A percentile compares a stretch with the other conserved stretches of the same genome.
Conservation (phyloP, 371 early-diverging fungal genomes). For the Mortierella sp. region DNA sequence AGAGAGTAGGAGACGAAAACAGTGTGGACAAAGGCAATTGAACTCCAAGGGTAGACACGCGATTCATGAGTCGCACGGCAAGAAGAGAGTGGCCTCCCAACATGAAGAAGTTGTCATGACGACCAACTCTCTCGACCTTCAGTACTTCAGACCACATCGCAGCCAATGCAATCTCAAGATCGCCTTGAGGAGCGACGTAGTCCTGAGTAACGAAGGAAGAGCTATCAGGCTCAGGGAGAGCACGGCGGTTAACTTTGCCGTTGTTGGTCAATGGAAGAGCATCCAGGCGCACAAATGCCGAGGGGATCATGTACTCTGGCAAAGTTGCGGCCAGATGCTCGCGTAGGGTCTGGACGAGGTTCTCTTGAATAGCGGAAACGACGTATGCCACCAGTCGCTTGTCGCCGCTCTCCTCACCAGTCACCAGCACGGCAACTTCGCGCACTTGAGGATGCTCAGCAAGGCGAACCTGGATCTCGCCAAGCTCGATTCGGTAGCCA, state of each 20-base stretch:
- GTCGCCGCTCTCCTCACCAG: neutral
- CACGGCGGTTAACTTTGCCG: conserved; percentile 8
- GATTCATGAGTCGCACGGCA: conserved; percentile 8
- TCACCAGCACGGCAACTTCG: conserved; percentile 1
- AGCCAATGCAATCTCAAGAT: conserved; percentile 4
- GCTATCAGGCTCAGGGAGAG: conserved; percentile 5
- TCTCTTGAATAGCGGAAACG: neutral
- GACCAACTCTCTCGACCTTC: conserved; percentile 4
- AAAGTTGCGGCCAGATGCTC: neutral
- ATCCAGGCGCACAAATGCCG: conserved; percentile 11
- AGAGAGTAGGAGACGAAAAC: too few species aligned
- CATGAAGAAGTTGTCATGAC: conserved; percentile 26
- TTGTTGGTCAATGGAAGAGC: conserved; percentile 6
- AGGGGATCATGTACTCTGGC: conserved; percentile 14
- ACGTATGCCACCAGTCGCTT: conserved; percentile 12
- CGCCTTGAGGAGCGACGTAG: conserved; percentile 13
- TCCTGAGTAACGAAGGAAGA: neutral
- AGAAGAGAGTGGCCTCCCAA: conserved; percentile 28
- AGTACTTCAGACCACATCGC: conserved; percentile 14
- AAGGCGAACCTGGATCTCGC: conserved; percentile 42
- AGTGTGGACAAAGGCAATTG: too few species aligned
- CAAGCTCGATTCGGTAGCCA: conserved; percentile 58
- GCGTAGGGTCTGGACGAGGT: conserved; percentile 1
- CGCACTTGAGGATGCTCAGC: conserved; percentile 3
- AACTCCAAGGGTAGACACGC: too few species aligned